These are phyloP conservation scores for Diaporthe sp. DNA, from an alignment of 2,329 filamentous ascomycete genomes.

Conservation along the genomic window DNA sequence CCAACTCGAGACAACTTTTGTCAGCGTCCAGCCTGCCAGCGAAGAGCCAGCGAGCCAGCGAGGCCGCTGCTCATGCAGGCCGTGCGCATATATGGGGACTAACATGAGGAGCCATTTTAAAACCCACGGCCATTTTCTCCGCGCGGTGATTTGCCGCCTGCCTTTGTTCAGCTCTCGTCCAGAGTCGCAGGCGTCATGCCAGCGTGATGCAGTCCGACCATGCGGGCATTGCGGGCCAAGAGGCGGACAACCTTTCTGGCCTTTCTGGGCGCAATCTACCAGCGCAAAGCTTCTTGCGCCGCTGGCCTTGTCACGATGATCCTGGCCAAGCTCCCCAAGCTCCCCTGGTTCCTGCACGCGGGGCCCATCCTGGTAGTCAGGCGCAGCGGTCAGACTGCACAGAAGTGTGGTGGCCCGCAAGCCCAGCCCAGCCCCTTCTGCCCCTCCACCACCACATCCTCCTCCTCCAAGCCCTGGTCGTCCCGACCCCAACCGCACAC, in stretches of 20 bases:
- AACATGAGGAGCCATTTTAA: background rate
- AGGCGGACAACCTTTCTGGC: background rate
- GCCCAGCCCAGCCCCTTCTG: background rate
- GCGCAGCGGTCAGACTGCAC: constrained; percentile 24
- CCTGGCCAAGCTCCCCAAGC: constrained; percentile 6
- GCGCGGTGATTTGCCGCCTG: constrained; percentile 25
- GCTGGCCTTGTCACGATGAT: constrained; percentile 17
- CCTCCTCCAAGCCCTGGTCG: background rate
- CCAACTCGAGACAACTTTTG: background rate
- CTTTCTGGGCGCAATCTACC: constrained; percentile 3
- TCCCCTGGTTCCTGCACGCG: constrained; percentile 9
- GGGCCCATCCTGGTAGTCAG: constrained; percentile 22
- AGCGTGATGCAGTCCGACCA: constrained; percentile 25
- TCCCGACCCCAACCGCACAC: background rate
- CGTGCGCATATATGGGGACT: constrained; percentile 21
- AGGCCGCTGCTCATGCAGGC: background rate
- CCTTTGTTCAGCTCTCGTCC: background rate
- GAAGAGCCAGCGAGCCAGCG: too few relatives aligned
- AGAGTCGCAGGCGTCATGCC: constrained; percentile 24
- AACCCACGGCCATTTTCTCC: background rate
- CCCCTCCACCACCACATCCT: background rate
- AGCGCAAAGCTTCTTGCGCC: constrained; percentile 16
- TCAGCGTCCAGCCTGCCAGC: background rate
- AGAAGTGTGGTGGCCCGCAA: background rate
- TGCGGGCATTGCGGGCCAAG: constrained; percentile 10